phyloP scores from a whole-genome alignment of 1,139 yeast species.

The Komagataea norvegica region DNA sequence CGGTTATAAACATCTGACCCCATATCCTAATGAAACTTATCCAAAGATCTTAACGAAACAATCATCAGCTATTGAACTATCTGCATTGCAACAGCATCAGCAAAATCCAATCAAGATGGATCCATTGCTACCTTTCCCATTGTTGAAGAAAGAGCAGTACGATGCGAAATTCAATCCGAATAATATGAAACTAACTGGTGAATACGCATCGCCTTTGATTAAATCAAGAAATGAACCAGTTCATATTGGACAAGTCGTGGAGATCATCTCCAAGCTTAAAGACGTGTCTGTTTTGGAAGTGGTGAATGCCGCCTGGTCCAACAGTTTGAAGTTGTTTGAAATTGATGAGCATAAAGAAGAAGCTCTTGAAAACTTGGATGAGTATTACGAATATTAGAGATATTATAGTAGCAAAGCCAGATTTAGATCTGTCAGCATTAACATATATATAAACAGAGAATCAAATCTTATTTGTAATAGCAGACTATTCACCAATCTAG shows the following conservation, averaged over 20 bases:
- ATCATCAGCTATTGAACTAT: conserved; percentile 13
- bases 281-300: conserved; percentile 47
- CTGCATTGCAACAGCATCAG: conserved; percentile 4
- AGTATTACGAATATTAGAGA: conserved; percentile 6
- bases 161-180: conserved; percentile 25
- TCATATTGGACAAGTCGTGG: conserved; percentile 73
- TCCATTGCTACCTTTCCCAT: conserved; percentile 54
- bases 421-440: neutral
- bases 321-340: conserved; percentile 55
- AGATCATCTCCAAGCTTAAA: conserved; percentile 61
- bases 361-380: conserved; percentile 3
- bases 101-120: conserved; percentile 28
- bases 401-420: neutral
- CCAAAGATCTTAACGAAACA: conserved; percentile 35
- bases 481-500: too few species aligned
- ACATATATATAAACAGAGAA: neutral
- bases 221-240: conserved; percentile 93
- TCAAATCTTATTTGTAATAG: too few species aligned
- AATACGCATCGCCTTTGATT: conserved; percentile 50
- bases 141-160: conserved; percentile 61
- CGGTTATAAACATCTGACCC: conserved; percentile 50
- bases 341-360: conserved; percentile 23
- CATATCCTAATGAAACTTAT: conserved; percentile 52
- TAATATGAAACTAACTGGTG: conserved; percentile 27
- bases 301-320: conserved; percentile 58